Conservation (phyloP, 257 asterid species). For the Przewalskia tangutica region DNA sequence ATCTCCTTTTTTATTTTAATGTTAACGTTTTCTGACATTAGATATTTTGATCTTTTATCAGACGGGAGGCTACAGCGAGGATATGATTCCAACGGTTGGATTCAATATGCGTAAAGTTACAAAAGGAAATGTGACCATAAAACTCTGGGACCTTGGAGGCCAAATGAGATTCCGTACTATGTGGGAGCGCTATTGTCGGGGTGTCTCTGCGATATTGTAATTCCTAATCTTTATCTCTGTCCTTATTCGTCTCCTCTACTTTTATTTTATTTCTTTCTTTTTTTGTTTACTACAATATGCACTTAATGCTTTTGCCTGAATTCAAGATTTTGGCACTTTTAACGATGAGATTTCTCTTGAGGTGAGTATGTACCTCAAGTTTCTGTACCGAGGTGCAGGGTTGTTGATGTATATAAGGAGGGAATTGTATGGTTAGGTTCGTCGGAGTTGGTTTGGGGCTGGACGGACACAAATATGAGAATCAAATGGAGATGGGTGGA, state of each 20-base stretch:
- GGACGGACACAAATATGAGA: too few relatives aligned
- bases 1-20: not conserved
- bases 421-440: too few relatives aligned
- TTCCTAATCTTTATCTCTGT: not conserved
- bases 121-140: slow-evolving; percentile 87
- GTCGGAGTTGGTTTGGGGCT: too few relatives aligned
- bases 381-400: not conserved
- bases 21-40: not conserved
- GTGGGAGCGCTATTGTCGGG: slow-evolving; percentile 99
- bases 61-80: slow-evolving; percentile 95
- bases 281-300: not conserved
- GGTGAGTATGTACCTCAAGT: not conserved
- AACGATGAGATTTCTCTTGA: not conserved
- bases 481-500: too few relatives aligned
- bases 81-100: slow-evolving; percentile 95
- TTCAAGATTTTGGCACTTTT: not conserved
- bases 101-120: slow-evolving; percentile 98
- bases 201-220: slow-evolving; percentile 91
- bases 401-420: too few relatives aligned
- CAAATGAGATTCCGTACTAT: slow-evolving; percentile 82
- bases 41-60: slow-evolving; percentile 24
- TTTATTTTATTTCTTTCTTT: not conserved
- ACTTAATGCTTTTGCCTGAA: not conserved
- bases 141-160: slow-evolving; percentile 98
- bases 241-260: not conserved